Base-by-base conservation (phyloP, 2,329 filamentous ascomycete genomes). In the Diplodia sapinea region DNA sequence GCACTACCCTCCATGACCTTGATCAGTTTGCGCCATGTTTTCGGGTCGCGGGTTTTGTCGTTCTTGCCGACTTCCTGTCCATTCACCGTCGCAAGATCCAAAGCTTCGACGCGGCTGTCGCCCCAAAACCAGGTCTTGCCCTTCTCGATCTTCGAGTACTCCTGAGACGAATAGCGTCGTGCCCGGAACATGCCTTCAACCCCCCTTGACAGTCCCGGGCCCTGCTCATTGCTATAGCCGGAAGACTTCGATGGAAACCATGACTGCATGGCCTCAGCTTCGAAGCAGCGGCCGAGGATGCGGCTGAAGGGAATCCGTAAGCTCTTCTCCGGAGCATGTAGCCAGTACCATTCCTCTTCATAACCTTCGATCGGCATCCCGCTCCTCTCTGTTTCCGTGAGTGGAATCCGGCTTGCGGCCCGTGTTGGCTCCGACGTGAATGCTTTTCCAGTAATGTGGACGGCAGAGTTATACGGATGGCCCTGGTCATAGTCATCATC, bases 61-160 rank as follows among this genome's bases (percentile, higher is more conserved):
- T 79, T 81, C 23, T 77, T 75, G 0, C 84, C 80, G 5, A 86
- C 82, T 36, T 85, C 84, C 1, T 82, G 72, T 1, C 83, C 84
- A 69, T 88, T 88, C 47, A 88, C 74, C 3, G 82, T 82, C 33
- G 83, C 82, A 6, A 89, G 72, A 33, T 85, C 85, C 0, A 89
- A 80, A 0, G 85, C 84, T 57, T 88, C 83, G 0, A 83, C 82
- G 1, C 87, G 81, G 26, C 79, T 80, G 64, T 89, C 86, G 0
- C 81, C 85, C 83, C 85, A 87, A 73, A 84, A 87, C 86, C 86
- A 89, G 0, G 77, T 75, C 31, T 82, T 79, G 15, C 77, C 80
- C 9, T 70, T 49, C 13, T 74, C 70, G 0, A 76, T 72, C 0
- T 77, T 69, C 2, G 33, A 6, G 68, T 89, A 85, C 17, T 80